Base-by-base conservation (phyloP, 2,329 filamentous ascomycete genomes). In the Karstenula rhodostoma region DNA sequence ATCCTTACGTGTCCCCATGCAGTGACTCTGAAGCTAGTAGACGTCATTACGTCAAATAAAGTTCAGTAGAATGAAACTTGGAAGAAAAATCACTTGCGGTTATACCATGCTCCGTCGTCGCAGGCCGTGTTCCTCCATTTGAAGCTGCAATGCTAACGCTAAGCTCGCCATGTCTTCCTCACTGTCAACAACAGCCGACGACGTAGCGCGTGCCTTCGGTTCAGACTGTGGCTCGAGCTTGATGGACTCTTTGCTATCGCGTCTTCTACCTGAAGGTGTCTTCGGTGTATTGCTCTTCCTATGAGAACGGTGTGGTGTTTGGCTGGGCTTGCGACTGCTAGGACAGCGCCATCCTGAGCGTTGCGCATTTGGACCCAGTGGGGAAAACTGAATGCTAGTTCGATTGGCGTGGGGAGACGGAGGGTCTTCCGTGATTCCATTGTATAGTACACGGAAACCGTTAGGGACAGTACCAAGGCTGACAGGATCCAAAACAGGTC, bases 91-190 rank as follows among this genome's bases (percentile, higher is more conserved):
- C n/a, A 25, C 4, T 8, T 22, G 25, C 9, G 12, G 3, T 54
- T 9, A 57, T 63, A 48, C 67, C 60, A 68, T 68, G 58, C 68
- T 71, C 29, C 69, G 56, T 47, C 70, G 62, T 44, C 75, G 61
- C 60, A 77, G 59, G 4, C 73, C 73, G 58, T 71, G 71, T 51
- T 73, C 71, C 55, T 73, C 65, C 43, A 68, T 69, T 64, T 70
- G 66, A 35, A 78, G 61, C 54, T 76, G 66, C 49, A 71, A 57
- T 15, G 75, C 74, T 10, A 78, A 57, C 43, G 65, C 70, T 22
- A 75, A 46, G 61, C 70, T 74, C 33, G 67, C 67, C 53, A 67
- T 66, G 42, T 76, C 73, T 50, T 72, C 69, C 40, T 64, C 58
- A 10, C 54, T 51, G 32, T 63, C 62, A 13, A 32, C 23, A 15